A percentile compares a stretch with the other conserved stretches of the same genome.
Evolutionary conservation across 2,329 filamentous ascomycete genomes (phyloP).

Genomic region (Cyclaneusma minus): DNA sequence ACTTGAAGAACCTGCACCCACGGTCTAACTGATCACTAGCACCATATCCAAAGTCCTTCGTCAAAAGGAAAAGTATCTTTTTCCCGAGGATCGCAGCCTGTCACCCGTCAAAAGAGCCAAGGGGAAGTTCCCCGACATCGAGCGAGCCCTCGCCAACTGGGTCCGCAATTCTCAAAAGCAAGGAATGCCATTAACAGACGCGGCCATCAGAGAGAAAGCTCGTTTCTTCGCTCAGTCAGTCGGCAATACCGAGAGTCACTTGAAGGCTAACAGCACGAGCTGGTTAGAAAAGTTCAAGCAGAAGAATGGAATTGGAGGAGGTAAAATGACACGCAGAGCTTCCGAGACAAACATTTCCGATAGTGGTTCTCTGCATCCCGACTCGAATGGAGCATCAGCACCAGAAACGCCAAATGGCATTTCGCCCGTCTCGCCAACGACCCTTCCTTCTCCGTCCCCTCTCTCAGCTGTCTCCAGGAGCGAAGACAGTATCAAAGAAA

Average conservation of each 20-base stretch:
- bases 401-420: constrained; percentile 48
- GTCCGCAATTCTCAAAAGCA: constrained; percentile 65
- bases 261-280: constrained; percentile 54
- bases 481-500: constrained; percentile 52
- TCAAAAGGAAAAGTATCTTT: constrained; percentile 87
- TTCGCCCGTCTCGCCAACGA: constrained; percentile 59
- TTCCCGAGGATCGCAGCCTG: constrained; percentile 60
- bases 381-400: constrained; percentile 36
- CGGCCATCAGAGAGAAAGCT: constrained; percentile 74
- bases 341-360: constrained; percentile 60
- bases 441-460: constrained; percentile 51
- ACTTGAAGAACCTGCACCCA: too few species aligned
- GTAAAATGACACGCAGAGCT: constrained; percentile 36
- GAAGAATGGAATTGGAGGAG: constrained; percentile 33
- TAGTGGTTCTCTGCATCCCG: constrained; percentile 38
- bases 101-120: constrained; percentile 74
- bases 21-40: constrained; percentile 35
- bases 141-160: constrained; percentile 80
- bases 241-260: constrained; percentile 53
- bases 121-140: constrained; percentile 79
- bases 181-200: constrained; percentile 59
- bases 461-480: constrained; percentile 50
- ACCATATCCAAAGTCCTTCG: constrained; percentile 97
- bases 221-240: constrained; percentile 64
- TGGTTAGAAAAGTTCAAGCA: constrained; percentile 96